These are phyloP conservation scores for Candida glaebosa DNA, from an alignment of 805 yeast genomes.

Conservation along the genomic window DNA sequence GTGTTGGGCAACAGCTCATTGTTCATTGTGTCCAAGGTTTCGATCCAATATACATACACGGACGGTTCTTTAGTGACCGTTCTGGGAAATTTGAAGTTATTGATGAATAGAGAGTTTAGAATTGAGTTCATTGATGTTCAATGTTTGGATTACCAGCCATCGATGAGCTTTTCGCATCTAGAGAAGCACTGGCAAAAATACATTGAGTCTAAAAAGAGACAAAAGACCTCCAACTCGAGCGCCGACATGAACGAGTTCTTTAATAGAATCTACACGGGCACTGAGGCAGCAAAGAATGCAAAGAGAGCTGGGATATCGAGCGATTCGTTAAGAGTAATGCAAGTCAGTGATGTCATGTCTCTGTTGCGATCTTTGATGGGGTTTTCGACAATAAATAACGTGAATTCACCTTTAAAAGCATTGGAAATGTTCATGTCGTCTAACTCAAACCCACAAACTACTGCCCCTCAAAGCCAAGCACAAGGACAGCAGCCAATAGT, in stretches of 20 bases:
- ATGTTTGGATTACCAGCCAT: slow-evolving; percentile 23
- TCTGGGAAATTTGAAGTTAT: slow-evolving; percentile 57
- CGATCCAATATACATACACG: slow-evolving; percentile 39
- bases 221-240: slow-evolving; percentile 11
- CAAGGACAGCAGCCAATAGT: slow-evolving; percentile 6
- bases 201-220: slow-evolving; percentile 8
- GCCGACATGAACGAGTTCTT: slow-evolving; percentile 16
- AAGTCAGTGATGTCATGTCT: slow-evolving; percentile 76
- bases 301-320: slow-evolving; percentile 62
- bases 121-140: slow-evolving; percentile 73
- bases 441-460: slow-evolving; percentile 20
- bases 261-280: slow-evolving; percentile 18
- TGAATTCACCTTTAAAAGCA: slow-evolving; percentile 53
- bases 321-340: slow-evolving; percentile 65
- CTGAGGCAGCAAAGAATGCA: slow-evolving; percentile 45
- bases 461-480: slow-evolving; percentile 11
- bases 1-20: slow-evolving; percentile 39
- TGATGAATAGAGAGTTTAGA: slow-evolving; percentile 58
- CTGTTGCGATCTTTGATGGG: slow-evolving; percentile 63
- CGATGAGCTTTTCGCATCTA: slow-evolving; percentile 21
- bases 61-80: slow-evolving; percentile 72
- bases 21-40: slow-evolving; percentile 27
- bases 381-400: slow-evolving; percentile 46
- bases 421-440: slow-evolving; percentile 39
- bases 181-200: slow-evolving; percentile 24